Evolutionary conservation across 331 rosid genomes (phyloP), one percentile per base, ranked within the genome.

Genomic region (Malus hybrid): DNA sequence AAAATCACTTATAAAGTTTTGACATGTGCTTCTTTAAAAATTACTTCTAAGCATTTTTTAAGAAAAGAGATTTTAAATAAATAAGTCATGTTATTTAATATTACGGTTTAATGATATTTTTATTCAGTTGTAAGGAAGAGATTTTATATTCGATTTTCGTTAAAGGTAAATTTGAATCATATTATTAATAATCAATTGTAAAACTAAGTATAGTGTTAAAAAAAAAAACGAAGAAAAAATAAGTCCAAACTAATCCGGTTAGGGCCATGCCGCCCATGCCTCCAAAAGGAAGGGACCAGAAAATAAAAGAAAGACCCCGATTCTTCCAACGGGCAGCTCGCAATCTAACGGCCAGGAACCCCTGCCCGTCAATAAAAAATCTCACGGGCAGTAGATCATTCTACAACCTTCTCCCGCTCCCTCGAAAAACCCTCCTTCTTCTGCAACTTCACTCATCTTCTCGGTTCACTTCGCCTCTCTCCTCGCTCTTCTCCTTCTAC

Each of bases 91-190:
- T 3, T 3, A 39, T 0, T 2, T 39, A 39, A 0, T 39, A 39
- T 3, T 39, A 39, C 4, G 12, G 4, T 39, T 0, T 9, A 39
- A 0, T 39, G 1, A 8, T 39, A 9, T 0, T 39, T 39, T 0
- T 39, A 2, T 39, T 33, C 1, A 39, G 1, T 39, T 39, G 1
- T 39, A 39, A 39, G 0, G 0, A 0, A 39, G 0, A 39, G 0
- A 0, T 0, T 3, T 39, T 39, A 2, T 0, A 39, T 39, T 28
- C 29, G 29, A 28, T 28, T 28, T 28, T 28, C 29, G 29, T 3
- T 28, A 28, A 2, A 28, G 29, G 3, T 28, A 28, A 28, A 28
- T 28, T 28, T 28, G 29, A 28, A 28, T 28, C 29, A 28, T 1
- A 28, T 28, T 28, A 28, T 28, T 28, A 28, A 28, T 28, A 28